phyloP scores from a whole-genome alignment of 1,139 yeast genomes.

The Yamadazyma spencermartinsiae region DNA sequence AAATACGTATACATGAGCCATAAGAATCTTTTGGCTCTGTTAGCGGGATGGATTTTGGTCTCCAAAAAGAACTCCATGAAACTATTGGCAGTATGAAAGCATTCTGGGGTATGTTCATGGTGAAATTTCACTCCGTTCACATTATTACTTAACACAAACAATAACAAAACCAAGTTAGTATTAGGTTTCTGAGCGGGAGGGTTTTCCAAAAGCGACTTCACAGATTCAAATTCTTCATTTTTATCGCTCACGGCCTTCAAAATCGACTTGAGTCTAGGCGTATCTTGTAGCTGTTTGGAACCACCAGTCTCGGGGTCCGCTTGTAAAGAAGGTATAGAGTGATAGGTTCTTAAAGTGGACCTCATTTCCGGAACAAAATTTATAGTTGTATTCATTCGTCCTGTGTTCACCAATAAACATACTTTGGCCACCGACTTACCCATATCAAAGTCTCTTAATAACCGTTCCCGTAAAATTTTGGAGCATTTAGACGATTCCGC shows the following conservation, averaged over 20 bases:
- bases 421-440: conserved; percentile 79
- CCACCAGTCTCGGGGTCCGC: conserved; percentile 53
- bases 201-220: conserved; percentile 46
- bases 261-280: conserved; percentile 88
- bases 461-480: conserved; percentile 74
- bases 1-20: conserved; percentile 83
- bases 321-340: conserved; percentile 89
- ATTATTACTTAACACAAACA: conserved; percentile 71
- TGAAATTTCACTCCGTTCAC: conserved; percentile 48
- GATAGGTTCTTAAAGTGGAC: conserved; percentile 87
- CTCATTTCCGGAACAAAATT: conserved; percentile 97
- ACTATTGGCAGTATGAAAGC: conserved; percentile 25
- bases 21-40: conserved; percentile 70
- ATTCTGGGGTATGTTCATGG: conserved; percentile 18
- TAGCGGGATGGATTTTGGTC: conserved; percentile 51
- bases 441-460: conserved; percentile 60
- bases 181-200: conserved; percentile 46
- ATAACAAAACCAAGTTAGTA: conserved; percentile 63
- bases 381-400: conserved; percentile 92
- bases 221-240: conserved; percentile 37
- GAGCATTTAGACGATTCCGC: conserved; percentile 86
- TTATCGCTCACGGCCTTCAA: conserved; percentile 72
- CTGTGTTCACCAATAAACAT: conserved; percentile 85
- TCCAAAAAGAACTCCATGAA: conserved; percentile 70
- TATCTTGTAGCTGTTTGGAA: conserved; percentile 85